Conservation (phyloP, 2,329 filamentous ascomycete species). For the Sporothrix curviconia region DNA sequence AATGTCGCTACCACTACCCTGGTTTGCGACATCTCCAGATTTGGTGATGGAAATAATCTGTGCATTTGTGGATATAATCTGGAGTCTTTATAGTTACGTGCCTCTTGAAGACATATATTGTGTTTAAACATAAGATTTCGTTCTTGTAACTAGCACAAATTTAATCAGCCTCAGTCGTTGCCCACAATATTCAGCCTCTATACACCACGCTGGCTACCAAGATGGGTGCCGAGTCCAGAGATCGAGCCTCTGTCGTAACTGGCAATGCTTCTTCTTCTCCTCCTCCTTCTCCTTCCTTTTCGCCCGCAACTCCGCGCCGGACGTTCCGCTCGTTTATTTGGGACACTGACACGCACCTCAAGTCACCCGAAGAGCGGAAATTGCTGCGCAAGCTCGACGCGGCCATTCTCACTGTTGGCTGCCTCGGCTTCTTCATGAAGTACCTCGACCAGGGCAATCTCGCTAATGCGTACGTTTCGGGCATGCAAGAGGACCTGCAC, state of each 20-base stretch:
- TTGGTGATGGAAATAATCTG: neutral
- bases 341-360: constrained; percentile 6
- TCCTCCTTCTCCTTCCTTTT: neutral
- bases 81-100: no score
- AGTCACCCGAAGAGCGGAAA: neutral
- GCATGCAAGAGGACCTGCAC: constrained; percentile 45
- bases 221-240: no score
- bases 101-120: no score
- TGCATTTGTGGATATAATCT: neutral
- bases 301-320: neutral
- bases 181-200: no score
- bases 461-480: constrained; percentile 35
- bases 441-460: constrained; percentile 31
- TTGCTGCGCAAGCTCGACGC: constrained; percentile 26
- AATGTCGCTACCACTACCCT: constrained; percentile 6
- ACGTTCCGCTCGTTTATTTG: constrained; percentile 4
- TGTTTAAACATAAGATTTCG: no score
- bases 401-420: constrained; percentile 32
- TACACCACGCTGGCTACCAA: no score
- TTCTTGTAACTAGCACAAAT: no score
- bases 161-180: no score
- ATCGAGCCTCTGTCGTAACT: neutral
- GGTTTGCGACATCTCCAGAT: constrained; percentile 5
- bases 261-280: neutral
- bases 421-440: constrained; percentile 34